Conservation (phyloP, 2,329 filamentous ascomycete genomes). For the Ceratocystis ficicola region DNA sequence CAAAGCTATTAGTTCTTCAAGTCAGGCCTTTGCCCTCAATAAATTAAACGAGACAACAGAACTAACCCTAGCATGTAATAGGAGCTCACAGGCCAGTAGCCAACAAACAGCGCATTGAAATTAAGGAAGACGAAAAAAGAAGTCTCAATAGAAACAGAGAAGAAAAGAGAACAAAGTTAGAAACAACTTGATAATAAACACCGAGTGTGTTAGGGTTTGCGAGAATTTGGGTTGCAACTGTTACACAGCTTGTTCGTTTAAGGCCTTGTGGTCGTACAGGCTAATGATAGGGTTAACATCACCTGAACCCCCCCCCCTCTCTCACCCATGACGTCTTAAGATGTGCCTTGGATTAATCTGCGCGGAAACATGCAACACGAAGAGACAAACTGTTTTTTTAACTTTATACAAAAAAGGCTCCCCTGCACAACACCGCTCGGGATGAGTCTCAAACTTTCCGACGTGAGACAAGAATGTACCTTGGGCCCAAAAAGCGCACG, state of each 20-base stretch:
- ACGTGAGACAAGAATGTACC: background rate
- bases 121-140: background rate
- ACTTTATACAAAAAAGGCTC: background rate
- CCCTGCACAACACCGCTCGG: background rate
- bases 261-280: too few species aligned
- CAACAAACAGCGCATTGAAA: background rate
- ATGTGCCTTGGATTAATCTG: background rate
- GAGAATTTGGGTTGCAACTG: too few species aligned
- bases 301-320: background rate
- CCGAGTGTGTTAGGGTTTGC: background rate
- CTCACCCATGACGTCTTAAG: background rate
- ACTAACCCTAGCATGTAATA: too few species aligned
- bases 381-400: constrained; percentile 2
- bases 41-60: background rate
- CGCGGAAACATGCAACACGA: background rate
- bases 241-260: too few species aligned
- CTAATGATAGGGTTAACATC: background rate
- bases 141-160: background rate
- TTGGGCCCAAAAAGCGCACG: background rate
- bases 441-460: constrained; percentile 7
- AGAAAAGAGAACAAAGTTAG: background rate
- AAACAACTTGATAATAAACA: background rate
- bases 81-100: background rate
- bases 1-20: too few species aligned
- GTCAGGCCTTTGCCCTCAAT: too few species aligned